These are phyloP conservation scores for Seiridium unicorne DNA, from an alignment of 2,329 filamentous ascomycete genomes.

Conservation along the genomic window DNA sequence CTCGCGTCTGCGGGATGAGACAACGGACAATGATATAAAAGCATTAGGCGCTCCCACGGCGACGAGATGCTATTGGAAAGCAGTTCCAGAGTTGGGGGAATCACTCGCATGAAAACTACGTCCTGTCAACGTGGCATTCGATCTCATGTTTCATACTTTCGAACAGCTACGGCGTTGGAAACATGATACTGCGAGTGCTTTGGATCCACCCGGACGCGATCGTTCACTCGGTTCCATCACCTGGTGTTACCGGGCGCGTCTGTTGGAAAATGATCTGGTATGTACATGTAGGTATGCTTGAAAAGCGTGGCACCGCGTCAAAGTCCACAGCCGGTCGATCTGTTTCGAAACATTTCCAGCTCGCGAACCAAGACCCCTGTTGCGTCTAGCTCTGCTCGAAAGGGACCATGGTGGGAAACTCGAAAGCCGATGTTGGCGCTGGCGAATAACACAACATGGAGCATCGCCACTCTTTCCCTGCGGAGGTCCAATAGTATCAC, in stretches of 20 bases:
- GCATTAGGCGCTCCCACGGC: conserved; percentile 15
- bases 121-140: neutral
- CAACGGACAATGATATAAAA: conserved; percentile 23
- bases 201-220: too few relatives aligned
- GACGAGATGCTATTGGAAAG: neutral
- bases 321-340: neutral
- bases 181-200: too few relatives aligned
- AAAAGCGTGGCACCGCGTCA: neutral
- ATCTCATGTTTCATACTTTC: neutral
- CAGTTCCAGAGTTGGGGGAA: neutral
- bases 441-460: neutral
- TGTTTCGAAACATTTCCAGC: neutral
- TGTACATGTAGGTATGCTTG: neutral
- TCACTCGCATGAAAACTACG: neutral
- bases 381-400: neutral
- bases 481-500: neutral
- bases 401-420: neutral
- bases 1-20: conserved; percentile 4
- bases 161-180: too few relatives aligned
- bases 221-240: too few relatives aligned
- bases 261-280: neutral
- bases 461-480: neutral
- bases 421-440: neutral
- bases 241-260: too few relatives aligned
- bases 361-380: neutral